Percentiles rank a stretch among this genome's conserved stretches.
Conservation (phyloP, 176 grass and related monocot genomes). For the Microstegium vimineum region DNA sequence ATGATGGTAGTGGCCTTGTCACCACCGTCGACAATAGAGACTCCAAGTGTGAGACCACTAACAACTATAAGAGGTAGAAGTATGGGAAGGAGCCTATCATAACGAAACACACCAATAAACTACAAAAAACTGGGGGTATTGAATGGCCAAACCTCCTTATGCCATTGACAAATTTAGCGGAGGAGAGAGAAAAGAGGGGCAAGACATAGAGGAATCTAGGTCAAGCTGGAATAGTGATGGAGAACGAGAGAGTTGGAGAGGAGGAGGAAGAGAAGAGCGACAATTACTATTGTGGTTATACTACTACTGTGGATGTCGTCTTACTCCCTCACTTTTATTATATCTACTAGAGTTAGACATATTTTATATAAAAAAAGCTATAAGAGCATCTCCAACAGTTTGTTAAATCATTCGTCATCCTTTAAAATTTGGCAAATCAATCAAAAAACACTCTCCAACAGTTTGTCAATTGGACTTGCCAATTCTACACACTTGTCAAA, state of each 20-base stretch:
- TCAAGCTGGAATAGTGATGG: not conserved
- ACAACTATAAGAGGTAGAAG: not conserved
- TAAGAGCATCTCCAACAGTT: no score
- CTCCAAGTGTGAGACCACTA: not conserved
- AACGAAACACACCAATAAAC: not conserved
- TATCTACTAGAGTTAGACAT: not conserved
- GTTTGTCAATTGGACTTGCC: no score
- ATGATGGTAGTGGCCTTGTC: not conserved
- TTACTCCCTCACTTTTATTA: not conserved
- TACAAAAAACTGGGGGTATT: not conserved
- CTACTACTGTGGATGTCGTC: not conserved
- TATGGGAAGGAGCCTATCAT: not conserved
- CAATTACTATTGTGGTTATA: not conserved
- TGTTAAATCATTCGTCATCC: no score
- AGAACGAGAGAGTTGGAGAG: not conserved
- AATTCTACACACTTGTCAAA: no score
- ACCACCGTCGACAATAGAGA: rapidly evolving
- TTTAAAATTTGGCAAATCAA: no score
- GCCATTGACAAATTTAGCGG: rapidly evolving
- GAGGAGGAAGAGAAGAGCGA: no score
- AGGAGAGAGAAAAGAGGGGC: not conserved
- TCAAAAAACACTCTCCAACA: no score
- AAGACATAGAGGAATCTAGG: not conserved
- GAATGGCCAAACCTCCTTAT: not conserved
- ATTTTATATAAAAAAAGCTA: not conserved